Evolutionary conservation across 495 filamentous ascomycete genomes (phyloP), one percentile per base, ranked within the genome.

Genomic region (Filosporella fistucella): DNA sequence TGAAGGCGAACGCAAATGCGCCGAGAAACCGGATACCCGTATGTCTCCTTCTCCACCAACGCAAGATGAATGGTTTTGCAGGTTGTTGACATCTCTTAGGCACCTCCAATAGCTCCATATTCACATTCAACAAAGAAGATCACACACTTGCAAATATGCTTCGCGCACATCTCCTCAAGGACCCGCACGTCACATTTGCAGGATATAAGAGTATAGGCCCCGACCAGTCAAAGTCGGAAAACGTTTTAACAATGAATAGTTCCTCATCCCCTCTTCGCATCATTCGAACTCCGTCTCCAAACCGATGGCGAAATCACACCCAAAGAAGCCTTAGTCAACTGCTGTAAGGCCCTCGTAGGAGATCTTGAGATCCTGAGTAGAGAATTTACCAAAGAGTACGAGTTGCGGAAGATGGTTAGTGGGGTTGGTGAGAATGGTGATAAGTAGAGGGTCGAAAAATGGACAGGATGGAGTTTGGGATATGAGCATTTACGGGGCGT

Each of bases 41-140:
- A 72, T 70, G 86, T 50, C 38, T 14, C 12, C 16, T 20, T 4
- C 32, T 35, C 5, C 10, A 5, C 18, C 26, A 45, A 52, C 16
- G 8, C 30, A 18, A 16, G 13, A 21, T 8, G 14, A 11, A 44
- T 23, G 34, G 33, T 41, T 29, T 17, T 6, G 4, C 2, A 20
- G 29, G 25, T 45, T 64, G 24, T 63, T 32, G 21, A 17, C 32
- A 16, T 35, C 38, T 29, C 30, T 12, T 42, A 95, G 91, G 91
- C 51, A 86, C 83, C 77, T 72, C 91, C 57, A 77, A 94, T 71
- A 74, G 80, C 55, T 84, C 89, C 14, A 85, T 95, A 62, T 97
- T 99, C 71, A 85, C 83, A 43, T 85, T 99, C 68, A 83, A 88
- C 63, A 96, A 95, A 66, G 94, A 99, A 62, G 94, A 99, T 62